A percentile compares a stretch with the other conserved stretches of the same genome.
phyloP scores from a whole-genome alignment of 2,329 filamentous ascomycete genomes.

The Colletotrichum sp. region DNA sequence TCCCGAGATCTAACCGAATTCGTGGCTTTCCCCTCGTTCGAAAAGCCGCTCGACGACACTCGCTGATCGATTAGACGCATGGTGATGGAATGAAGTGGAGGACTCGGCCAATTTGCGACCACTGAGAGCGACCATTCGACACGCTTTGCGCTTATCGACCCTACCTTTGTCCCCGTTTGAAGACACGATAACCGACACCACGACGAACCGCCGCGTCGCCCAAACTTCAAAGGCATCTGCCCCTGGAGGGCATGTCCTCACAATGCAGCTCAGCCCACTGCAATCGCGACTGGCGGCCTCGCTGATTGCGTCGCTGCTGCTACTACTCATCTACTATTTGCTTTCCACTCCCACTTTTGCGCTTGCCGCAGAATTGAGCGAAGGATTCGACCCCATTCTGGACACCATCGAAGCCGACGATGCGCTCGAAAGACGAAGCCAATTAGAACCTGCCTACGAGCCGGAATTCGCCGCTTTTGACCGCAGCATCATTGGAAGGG shows the following conservation, averaged over 20 bases:
- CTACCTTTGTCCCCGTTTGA: neutral
- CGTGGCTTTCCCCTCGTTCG: neutral
- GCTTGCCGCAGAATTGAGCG: slow-evolving; percentile 60
- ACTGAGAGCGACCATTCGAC: neutral
- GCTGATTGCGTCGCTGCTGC: slow-evolving; percentile 62
- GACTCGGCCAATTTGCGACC: neutral
- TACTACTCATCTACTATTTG: slow-evolving; percentile 65
- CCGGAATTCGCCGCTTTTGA: slow-evolving; percentile 67
- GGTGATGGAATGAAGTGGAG: slow-evolving; percentile 10
- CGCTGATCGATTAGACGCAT: neutral
- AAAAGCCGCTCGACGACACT: slow-evolving; percentile 3
- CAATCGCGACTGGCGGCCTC: slow-evolving; percentile 77
- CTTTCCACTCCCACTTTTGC: slow-evolving; percentile 65
- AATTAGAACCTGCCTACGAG: slow-evolving; percentile 50
- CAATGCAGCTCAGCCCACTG: slow-evolving; percentile 68
- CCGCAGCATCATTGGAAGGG: slow-evolving; percentile 67
- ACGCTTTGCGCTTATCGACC: neutral
- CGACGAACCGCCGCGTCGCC: neutral
- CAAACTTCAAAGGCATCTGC: slow-evolving; percentile 23
- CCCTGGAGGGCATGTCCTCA: slow-evolving; percentile 48
- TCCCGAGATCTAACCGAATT: neutral
- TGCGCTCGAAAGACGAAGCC: slow-evolving; percentile 21
- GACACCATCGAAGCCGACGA: slow-evolving; percentile 25
- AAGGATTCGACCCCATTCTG: slow-evolving; percentile 24
- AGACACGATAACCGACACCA: neutral